Evolutionary conservation across 495 filamentous ascomycete species (phyloP).

Genomic region (Trichoderma parareesei): DNA sequence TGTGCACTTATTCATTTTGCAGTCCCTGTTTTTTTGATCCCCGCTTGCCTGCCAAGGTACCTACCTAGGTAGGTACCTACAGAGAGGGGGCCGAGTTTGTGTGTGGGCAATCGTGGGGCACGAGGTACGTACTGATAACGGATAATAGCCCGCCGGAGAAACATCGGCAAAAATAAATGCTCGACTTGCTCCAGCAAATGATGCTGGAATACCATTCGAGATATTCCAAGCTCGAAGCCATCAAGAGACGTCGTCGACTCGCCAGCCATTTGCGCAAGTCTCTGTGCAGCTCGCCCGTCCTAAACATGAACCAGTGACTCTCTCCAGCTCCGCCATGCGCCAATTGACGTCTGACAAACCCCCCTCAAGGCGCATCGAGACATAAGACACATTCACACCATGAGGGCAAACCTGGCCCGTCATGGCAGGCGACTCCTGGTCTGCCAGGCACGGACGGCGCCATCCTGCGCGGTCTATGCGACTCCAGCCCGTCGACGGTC

Average conservation of each 20-base stretch:
- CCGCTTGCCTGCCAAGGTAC: no score
- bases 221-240: not conserved
- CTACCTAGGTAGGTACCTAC: no score
- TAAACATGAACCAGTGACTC: conserved; percentile 2
- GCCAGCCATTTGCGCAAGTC: not conserved
- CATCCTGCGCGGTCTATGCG: conserved; percentile 15
- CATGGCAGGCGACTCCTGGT: conserved; percentile 28
- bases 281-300: not conserved
- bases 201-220: not conserved
- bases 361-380: not conserved
- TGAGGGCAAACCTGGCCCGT: conserved; percentile 20
- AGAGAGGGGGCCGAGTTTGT: no score
- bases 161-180: not conserved
- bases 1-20: no score
- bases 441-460: conserved; percentile 21
- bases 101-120: not conserved
- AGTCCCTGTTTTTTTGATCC: no score
- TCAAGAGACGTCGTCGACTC: conserved; percentile 1
- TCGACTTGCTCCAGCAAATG: not conserved
- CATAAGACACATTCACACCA: conserved; percentile 9
- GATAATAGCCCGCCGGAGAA: not conserved
- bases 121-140: no score
- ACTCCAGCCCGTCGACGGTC: conserved; percentile 16
- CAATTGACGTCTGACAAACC: not conserved
- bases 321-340: not conserved